Conservation (phyloP, 2,329 filamentous ascomycete genomes). For the Diaporthe sp. region DNA sequence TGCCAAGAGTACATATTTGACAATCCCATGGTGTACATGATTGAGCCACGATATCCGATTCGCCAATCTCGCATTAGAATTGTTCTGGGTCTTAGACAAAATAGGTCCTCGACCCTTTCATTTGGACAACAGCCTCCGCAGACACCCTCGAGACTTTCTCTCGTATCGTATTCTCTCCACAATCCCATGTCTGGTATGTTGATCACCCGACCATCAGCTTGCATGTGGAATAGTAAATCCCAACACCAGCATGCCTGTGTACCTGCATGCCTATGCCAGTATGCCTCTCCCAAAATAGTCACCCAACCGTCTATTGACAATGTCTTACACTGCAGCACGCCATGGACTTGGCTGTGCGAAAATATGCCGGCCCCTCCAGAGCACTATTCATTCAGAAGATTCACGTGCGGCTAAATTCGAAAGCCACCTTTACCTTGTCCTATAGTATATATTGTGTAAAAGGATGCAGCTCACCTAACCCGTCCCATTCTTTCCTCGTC, state of each 20-base stretch:
- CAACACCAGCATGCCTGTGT: background rate
- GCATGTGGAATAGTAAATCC: conserved; percentile 2
- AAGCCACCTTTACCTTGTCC: background rate
- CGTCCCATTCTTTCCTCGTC: background rate
- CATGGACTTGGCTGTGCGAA: too few relatives aligned
- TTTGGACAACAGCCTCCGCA: background rate
- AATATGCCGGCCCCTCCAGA: background rate
- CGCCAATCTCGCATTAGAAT: background rate
- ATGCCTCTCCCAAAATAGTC: background rate
- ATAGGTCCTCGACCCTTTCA: background rate
- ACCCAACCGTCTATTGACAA: background rate
- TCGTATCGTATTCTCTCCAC: background rate
- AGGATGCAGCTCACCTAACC: background rate
- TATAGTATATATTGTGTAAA: too few relatives aligned
- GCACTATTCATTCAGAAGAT: background rate
- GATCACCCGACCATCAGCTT: conserved; percentile 1
- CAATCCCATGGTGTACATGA: background rate
- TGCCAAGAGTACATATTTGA: background rate
- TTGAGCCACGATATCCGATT: background rate
- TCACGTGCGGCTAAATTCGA: background rate
- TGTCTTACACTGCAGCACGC: background rate
- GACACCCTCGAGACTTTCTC: background rate
- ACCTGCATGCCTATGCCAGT: background rate
- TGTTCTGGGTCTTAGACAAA: conserved; percentile 3
- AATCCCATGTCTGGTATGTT: background rate